A percentile compares a stretch with the other conserved stretches of the same genome.
Evolutionary conservation across 352 stramenopile genomes (phyloP).

Genomic region (Pythium rhizo-oryzae): DNA sequence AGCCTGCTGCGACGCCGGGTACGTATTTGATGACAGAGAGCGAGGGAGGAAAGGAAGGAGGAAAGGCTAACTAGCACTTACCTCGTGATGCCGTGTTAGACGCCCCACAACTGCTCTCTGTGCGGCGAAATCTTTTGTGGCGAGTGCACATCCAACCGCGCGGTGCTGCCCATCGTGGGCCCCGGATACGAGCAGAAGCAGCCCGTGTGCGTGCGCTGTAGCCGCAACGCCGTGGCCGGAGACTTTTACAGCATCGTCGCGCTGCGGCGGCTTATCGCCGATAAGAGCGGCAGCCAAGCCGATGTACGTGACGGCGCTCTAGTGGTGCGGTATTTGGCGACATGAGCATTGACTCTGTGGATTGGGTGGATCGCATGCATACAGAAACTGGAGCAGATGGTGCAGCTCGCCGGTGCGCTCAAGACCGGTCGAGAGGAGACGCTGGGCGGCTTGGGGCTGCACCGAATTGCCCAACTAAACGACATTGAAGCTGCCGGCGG

Average conservation of each 20-base stretch:
- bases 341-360: not conserved
- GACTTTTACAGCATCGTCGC: conserved; percentile 82
- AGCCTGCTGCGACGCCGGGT: conserved; percentile 71
- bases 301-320: too few species aligned
- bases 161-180: conserved; percentile 60
- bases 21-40: conserved; percentile 22
- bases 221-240: conserved; percentile 63
- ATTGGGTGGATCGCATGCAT: conserved; percentile 20
- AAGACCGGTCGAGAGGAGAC: conserved; percentile 65
- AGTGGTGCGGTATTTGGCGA: too few species aligned
- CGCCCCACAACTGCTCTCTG: conserved; percentile 65
- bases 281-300: conserved; percentile 38
- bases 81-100: too few species aligned
- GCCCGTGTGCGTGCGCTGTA: conserved; percentile 74
- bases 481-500: conserved; percentile 81
- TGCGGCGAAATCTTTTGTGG: conserved; percentile 77
- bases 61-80: too few species aligned
- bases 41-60: not conserved
- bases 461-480: conserved; percentile 82
- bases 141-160: conserved; percentile 76
- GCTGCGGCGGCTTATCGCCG: conserved; percentile 56
- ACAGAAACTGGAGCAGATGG: conserved; percentile 71
- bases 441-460: conserved; percentile 60
- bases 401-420: conserved; percentile 61
- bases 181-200: conserved; percentile 70